Base-by-base conservation (phyloP, 495 filamentous ascomycete genomes). In the Aspergillus coremiiformis region DNA sequence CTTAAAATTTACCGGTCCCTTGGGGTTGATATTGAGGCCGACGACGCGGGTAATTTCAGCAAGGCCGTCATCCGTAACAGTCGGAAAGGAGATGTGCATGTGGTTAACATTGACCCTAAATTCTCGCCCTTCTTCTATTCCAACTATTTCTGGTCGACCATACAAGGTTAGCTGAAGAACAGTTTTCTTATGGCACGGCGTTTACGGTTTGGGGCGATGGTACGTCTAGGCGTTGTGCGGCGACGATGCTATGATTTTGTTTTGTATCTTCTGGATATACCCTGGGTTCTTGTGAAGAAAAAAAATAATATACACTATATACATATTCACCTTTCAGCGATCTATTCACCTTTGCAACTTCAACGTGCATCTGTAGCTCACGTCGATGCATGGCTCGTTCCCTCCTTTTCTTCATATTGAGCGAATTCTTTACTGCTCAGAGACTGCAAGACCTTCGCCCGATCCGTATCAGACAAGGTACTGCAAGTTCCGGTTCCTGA, bases 91-190 rank as follows among this genome's bases (percentile, higher is more conserved):
- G 93, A 96, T 66, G 88, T 96, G 48, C 87, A 95, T 66, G 87
- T 97, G 24, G 84, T 98, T 44, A 95, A 96, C 60, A 84, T 98
- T 55, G 92, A 96, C 61, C 80, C 86, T 44, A 95, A 91, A 68
- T 90, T 96, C 62, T 90, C 88, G 49, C 78, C 82, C 49, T 90
- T 85, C 69, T 97, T 94, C 65, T 96, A 98, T 64, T 85, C 90
- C 21, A 93, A 95, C 59, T 95, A 95, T 60, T 92, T 98, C 61
- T 98, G 93, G 93, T 80, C 85, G 61, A 87, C 78, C n/a, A 77
- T 95, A 66, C 90, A 77, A 69, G 65, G 66, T 17, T 66, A 59
- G 54, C 47, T 8, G 35, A 19, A 4, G 11, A 9, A 12, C 2
- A 12, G 6, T 12, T 12, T 2, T 12, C 2, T 47, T 30, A 5